These are phyloP conservation scores for Fennellomyces sp. DNA, from an alignment of 371 early-diverging fungal genomes.

Conservation along the genomic window DNA sequence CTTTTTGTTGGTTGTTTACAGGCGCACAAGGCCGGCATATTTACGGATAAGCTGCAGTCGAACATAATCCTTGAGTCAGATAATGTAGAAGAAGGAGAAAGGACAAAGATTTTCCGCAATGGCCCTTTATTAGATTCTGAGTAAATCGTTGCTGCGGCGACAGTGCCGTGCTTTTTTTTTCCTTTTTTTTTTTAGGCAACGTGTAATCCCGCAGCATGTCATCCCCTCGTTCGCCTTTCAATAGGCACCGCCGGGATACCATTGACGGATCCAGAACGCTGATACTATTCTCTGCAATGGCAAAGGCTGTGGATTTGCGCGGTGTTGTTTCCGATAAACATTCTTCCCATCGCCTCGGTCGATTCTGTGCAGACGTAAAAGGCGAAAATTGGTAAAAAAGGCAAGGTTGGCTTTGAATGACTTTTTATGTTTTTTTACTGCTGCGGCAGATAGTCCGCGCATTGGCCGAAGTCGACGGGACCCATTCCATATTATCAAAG, in stretches of 20 bases:
- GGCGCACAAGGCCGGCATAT: not conserved
- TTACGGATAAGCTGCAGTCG: conserved; percentile 20
- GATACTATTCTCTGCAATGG: too few relatives aligned
- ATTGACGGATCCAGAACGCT: too few relatives aligned
- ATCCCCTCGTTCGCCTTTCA: too few relatives aligned
- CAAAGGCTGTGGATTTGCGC: too few relatives aligned
- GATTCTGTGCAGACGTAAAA: not conserved
- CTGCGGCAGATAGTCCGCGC: not conserved
- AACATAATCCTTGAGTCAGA: not conserved
- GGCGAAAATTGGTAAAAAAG: conserved; percentile 1
- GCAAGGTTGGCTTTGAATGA: not conserved
- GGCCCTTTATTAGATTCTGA: not conserved
- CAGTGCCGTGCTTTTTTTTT: not conserved
- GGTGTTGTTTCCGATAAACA: not conserved
- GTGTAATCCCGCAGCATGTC: too few relatives aligned
- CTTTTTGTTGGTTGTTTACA: too few relatives aligned
- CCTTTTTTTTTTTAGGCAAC: not conserved
- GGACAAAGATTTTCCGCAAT: not conserved
- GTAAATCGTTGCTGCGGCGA: not conserved
- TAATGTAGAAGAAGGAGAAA: not conserved
- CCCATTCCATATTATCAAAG: too few relatives aligned
- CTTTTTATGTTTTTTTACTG: not conserved
- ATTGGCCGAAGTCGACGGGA: too few relatives aligned
- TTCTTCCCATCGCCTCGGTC: not conserved
- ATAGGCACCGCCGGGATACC: too few relatives aligned